phyloP scores from a whole-genome alignment of 164 flowering plant species.

The Vitis rupestris region DNA sequence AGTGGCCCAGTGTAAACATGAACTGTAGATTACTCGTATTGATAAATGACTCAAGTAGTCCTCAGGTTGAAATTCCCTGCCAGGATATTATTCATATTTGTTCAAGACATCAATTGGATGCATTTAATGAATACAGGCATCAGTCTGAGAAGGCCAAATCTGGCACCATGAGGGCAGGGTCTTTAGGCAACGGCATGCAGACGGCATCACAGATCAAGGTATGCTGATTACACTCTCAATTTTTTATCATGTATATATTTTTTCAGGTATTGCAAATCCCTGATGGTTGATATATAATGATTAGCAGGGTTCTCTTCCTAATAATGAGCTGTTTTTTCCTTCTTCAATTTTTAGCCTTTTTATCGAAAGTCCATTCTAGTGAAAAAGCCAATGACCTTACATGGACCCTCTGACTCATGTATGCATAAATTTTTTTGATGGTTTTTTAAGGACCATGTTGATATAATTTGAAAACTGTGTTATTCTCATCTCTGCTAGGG shows the following conservation, averaged over 20 bases:
- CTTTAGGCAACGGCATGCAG: slow-evolving; percentile 21
- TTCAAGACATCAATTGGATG: slow-evolving; percentile 24
- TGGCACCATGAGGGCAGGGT: slow-evolving; percentile 23
- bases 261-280: neutral
- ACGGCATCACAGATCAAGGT: slow-evolving; percentile 34
- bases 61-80: slow-evolving; percentile 64
- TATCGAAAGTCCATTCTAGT: neutral
- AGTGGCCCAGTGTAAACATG: slow-evolving; percentile 18
- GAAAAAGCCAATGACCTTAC: no score
- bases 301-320: neutral
- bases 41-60: slow-evolving; percentile 63
- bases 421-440: no score
- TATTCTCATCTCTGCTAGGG: no score
- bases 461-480: no score
- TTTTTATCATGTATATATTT: neutral
- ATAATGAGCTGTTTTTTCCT: neutral
- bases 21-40: slow-evolving; percentile 47
- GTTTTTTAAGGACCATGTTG: no score
- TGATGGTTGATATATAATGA: neutral
- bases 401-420: no score
- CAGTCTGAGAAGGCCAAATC: slow-evolving; percentile 18
- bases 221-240: neutral
- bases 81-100: slow-evolving; percentile 38
- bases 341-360: neutral
- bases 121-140: slow-evolving; percentile 19